Base-by-base conservation (phyloP, 208 protist species). In the Crithidia bombi region DNA sequence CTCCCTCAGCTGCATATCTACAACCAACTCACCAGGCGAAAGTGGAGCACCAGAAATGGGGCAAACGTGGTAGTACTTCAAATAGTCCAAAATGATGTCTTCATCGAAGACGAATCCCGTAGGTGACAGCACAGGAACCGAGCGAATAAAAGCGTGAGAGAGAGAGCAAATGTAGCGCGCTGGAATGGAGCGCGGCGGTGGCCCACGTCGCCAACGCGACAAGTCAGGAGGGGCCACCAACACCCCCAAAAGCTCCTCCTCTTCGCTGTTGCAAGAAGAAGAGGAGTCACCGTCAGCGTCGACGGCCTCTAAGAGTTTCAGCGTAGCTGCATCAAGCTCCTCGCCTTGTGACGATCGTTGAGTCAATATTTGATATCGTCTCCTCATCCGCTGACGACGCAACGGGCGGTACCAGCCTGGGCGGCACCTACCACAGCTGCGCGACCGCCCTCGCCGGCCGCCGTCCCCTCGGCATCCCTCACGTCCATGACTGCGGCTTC, bases 101-200 rank as follows among this genome's bases (percentile, higher is more conserved):
- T 72, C 51, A 52, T 89, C 83, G 39, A 89, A 89, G 25, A 80
- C 17, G 66, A 80, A 77, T 12, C 83, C 83, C 15, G 81, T 71
- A n/a, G 83, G 67, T 0, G 83, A 79, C 28, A 89, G 14, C 23
- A 83, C 73, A 7, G 83, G 83, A 15, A 41, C 28, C 3, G 66
- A 75, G 5, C 50, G 64, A 35, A 89, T 86, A 21, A 89, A 28
- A 3, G 74, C 49, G 15, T 75, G 63, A 15, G 80, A 83, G 21
- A 89, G 76, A 5, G 69, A 67, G 43, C 83, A 89, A 32, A 83
- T 47, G 57, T 89, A 89, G 15, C 72, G 79, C 25, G 23, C n/a
- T 12, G 83, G 83, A 6, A 86, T 67, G 2, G 74, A 69, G 5
- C 36, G 52, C 21, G 69, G 69, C 15, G 79, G 67, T 2, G 73